Evolutionary conservation across 2,329 filamentous ascomycete species (phyloP).

Genomic region (Mariannaea sp.): DNA sequence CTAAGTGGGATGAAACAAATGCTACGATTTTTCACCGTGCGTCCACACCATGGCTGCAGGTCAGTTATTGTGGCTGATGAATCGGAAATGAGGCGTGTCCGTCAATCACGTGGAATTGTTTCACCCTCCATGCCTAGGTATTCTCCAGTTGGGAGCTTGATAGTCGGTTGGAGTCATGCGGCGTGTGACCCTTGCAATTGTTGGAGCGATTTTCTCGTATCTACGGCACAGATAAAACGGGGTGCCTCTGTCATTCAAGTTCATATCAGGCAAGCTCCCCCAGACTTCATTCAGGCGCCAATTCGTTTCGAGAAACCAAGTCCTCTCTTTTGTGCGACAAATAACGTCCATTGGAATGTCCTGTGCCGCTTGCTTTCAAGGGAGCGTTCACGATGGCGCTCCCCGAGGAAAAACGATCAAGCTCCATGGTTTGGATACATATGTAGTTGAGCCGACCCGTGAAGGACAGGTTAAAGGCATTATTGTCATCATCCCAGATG

Average conservation of each 20-base stretch:
- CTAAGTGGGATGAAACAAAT: no score
- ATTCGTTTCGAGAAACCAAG: no score
- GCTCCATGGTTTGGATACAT: conserved; percentile 55
- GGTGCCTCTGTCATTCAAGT: not conserved
- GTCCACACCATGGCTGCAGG: not conserved
- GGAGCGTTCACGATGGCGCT: conserved; percentile 49
- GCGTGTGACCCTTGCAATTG: not conserved
- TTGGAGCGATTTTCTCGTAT: no score
- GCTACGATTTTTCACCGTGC: no score
- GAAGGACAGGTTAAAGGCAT: conserved; percentile 48
- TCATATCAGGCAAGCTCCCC: not conserved
- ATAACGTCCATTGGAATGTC: conserved; percentile 35
- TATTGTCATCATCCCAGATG: conserved; percentile 59
- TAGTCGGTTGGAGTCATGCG: not conserved
- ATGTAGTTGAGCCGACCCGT: conserved; percentile 48
- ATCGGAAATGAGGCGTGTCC: not conserved
- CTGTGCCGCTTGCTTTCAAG: conserved; percentile 52
- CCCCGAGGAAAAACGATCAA: conserved; percentile 51
- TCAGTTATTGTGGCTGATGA: not conserved
- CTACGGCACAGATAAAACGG: no score
- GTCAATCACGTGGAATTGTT: not conserved
- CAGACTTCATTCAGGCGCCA: not conserved
- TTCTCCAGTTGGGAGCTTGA: not conserved
- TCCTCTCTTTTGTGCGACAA: not conserved
- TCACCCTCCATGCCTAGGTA: no score